Evolutionary conservation across 1,284 basidiomycete genomes (phyloP), one percentile per base, ranked within the genome.

Genomic region (Trichosporon coremiiforme): DNA sequence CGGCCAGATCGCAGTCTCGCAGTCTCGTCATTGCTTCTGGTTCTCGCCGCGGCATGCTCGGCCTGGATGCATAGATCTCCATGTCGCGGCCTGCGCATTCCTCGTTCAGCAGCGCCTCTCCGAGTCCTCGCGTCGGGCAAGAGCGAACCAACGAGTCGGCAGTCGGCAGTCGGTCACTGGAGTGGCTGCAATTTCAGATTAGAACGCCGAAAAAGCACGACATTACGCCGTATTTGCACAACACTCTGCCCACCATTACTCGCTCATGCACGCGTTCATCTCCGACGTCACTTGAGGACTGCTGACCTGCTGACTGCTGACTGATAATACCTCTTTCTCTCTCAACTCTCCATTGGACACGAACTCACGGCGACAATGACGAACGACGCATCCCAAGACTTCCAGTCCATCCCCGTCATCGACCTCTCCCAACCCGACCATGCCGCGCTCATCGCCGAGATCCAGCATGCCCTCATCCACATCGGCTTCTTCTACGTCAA

Each of bases 401-500:
- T 73, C 69, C 35, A 68, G 62, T 65, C 71, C 20, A 68, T 73
- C 36, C 71, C 71, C 33, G 63, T 70, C 22, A 69, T 73, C n/a
- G 71, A 73, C 71, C 64, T 73, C 20, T 60, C 67, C 10, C 71
- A 69, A 4, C 17, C 62, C 6, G 71, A 70, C 67, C 64, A 66
- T 31, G 66, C 35, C 2, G 65, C 35, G 9, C 64, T 73, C 33
- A 62, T 73, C 35, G 62, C 67, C 47, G 71, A 73, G 29, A 64
- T 70, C 41, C 71, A 66, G 55, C 62, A 69, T 17, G 72, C 72
- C 25, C 68, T 73, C 4, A 36, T 70, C 5, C 68, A 69, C 60
- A 69, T 71, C 66, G 72, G 72, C 53, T 73, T 73, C 68, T 69
- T 71, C 66, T 73, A 73, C 60, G 67, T 73, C 31, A 65, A 65